phyloP scores from a whole-genome alignment of 805 yeast species.

The Pichia deserticola region DNA sequence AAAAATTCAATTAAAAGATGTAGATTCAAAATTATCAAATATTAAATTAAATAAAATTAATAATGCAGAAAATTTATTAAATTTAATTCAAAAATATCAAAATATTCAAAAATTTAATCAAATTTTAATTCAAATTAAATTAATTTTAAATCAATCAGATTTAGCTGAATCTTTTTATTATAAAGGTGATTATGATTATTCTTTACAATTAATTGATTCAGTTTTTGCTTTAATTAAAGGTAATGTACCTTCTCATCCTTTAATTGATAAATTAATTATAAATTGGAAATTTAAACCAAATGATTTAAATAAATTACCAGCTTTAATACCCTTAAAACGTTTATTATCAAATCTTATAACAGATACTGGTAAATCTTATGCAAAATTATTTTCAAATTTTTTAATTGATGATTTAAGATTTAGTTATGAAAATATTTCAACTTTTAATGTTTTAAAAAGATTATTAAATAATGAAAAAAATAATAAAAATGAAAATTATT shows the following conservation, averaged over 20 bases:
- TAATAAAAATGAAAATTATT: conserved; percentile 48
- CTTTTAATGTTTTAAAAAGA: not conserved
- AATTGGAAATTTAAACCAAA: conserved; percentile 40
- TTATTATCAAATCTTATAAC: conserved; percentile 47
- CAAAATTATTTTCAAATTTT: conserved; percentile 45
- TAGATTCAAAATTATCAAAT: conserved; percentile 38
- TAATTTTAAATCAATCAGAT: conserved; percentile 38
- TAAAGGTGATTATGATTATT: conserved; percentile 40
- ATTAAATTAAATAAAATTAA: conserved; percentile 45
- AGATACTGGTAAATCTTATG: conserved; percentile 66
- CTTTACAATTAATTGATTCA: conserved; percentile 51
- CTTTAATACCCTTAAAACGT: conserved; percentile 42
- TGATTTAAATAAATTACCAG: conserved; percentile 41
- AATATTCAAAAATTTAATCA: conserved; percentile 61
- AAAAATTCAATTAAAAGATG: conserved; percentile 36
- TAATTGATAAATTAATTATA: conserved; percentile 25
- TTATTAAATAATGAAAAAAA: conserved; percentile 28
- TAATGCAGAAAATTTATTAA: conserved; percentile 43
- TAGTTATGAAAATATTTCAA: conserved; percentile 36
- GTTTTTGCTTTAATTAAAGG: conserved; percentile 57
- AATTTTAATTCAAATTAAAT: conserved; percentile 47
- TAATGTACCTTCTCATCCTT: conserved; percentile 25
- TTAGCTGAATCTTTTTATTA: conserved; percentile 41
- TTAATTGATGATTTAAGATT: conserved; percentile 54
- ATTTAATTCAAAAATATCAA: conserved; percentile 42